Evolutionary conservation across 2,329 filamentous ascomycete genomes (phyloP).

Genomic region (Fusarium brachygibbosum): DNA sequence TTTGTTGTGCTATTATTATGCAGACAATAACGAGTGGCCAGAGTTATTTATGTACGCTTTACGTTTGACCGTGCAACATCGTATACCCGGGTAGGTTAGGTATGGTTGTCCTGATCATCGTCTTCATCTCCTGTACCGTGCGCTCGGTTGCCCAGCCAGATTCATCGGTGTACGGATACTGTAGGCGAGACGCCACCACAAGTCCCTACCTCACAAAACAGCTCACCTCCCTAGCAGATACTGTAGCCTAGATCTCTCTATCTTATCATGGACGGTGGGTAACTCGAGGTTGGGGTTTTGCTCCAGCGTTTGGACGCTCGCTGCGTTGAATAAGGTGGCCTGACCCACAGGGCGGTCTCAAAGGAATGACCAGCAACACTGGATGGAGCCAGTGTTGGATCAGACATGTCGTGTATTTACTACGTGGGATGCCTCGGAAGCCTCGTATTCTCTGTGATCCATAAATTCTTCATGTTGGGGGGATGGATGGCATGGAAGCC

Average conservation of each 20-base stretch:
- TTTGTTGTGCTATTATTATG: slow-evolving; percentile 9
- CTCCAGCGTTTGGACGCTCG: not conserved
- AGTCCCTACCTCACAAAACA: not conserved
- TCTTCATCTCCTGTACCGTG: not conserved
- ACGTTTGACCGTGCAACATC: slow-evolving; percentile 7
- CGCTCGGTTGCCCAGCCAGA: slow-evolving; percentile 24
- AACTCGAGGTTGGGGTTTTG: not conserved
- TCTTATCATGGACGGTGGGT: not conserved
- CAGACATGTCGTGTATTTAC: slow-evolving; percentile 16
- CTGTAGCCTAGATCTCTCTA: not conserved
- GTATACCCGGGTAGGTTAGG: not conserved
- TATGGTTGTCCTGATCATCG: not conserved
- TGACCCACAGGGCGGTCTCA: not conserved
- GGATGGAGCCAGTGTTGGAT: not conserved
- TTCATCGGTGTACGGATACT: not conserved
- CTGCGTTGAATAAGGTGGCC: not conserved
- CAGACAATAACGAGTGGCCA: not conserved
- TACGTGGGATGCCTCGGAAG: slow-evolving; percentile 6
- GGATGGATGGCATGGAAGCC: slow-evolving; percentile 6
- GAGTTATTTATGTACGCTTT: not conserved
- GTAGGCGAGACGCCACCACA: slow-evolving; percentile 6
- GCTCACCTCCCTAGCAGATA: not conserved
- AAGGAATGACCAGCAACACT: slow-evolving; percentile 2
- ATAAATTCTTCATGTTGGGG: slow-evolving; percentile 2
- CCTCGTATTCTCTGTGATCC: slow-evolving; percentile 17